Percentiles rank a stretch among this genome's conserved stretches.
Conservation (phyloP, 2,329 filamentous ascomycete genomes). For the Fusarium burgessii region DNA sequence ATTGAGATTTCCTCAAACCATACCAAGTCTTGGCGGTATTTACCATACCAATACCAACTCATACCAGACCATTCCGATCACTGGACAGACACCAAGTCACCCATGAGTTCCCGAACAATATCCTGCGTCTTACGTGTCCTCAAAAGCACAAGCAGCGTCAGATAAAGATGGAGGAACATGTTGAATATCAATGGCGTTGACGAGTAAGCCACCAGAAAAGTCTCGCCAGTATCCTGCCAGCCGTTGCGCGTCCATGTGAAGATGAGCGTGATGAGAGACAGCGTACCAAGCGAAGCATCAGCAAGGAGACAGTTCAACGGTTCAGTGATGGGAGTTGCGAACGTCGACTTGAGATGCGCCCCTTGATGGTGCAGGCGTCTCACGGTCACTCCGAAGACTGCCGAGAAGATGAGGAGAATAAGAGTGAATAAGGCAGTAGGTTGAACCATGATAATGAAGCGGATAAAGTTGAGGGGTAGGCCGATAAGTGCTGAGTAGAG, state of each 20-base stretch:
- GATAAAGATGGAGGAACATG: conserved; percentile 8
- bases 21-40: no score
- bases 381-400: conserved; percentile 1
- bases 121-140: neutral
- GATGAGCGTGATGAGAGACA: neutral
- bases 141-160: neutral
- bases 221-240: neutral
- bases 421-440: neutral
- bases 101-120: neutral
- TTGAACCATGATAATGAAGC: conserved; percentile 1
- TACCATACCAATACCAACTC: no score
- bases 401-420: neutral
- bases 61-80: no score
- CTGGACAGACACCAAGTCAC: neutral
- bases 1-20: no score
- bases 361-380: neutral
- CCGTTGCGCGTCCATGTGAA: neutral
- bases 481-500: neutral
- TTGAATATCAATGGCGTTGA: neutral
- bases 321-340: neutral
- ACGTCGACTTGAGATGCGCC: neutral
- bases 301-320: neutral
- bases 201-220: neutral
- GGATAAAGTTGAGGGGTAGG: conserved; percentile 6
- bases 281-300: neutral